Evolutionary conservation across 306 rosid species (phyloP).

Genomic region (Cyamopsis tetragonoloba): DNA sequence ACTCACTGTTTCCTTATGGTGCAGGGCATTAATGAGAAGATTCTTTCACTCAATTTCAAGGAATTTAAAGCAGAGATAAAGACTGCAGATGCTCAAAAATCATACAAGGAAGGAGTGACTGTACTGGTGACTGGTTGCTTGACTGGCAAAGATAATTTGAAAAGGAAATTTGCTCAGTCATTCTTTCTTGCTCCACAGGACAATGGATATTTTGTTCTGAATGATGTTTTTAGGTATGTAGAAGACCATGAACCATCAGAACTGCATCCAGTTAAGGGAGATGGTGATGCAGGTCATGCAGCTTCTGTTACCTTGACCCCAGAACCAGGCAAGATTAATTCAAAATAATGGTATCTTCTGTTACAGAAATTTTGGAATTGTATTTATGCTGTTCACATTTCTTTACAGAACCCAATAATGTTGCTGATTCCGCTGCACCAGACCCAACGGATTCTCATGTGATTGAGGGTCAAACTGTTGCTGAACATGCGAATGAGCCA

Average conservation of each 20-base stretch:
- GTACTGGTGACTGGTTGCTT: constrained; percentile 80
- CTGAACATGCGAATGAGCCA: constrained; percentile 40
- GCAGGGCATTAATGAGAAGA: constrained; percentile 73
- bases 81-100: constrained; percentile 77
- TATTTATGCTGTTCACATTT: constrained; percentile 10
- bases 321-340: constrained; percentile 49
- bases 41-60: constrained; percentile 59
- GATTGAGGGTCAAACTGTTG: constrained; percentile 30
- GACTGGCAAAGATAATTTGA: constrained; percentile 65
- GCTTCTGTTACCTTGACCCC: constrained; percentile 27
- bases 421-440: constrained; percentile 49
- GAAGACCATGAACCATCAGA: constrained; percentile 49
- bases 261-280: constrained; percentile 35
- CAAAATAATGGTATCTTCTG: background rate
- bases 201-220: constrained; percentile 66
- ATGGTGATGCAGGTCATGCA: constrained; percentile 30
- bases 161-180: constrained; percentile 64
- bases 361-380: constrained; percentile 1
- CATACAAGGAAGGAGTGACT: constrained; percentile 58
- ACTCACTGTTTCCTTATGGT: constrained; percentile 1
- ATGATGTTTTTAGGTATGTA: constrained; percentile 71
- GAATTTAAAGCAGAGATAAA: constrained; percentile 62
- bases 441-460: constrained; percentile 36
- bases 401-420: constrained; percentile 39
- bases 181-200: constrained; percentile 89